phyloP scores from a whole-genome alignment of 1,139 yeast species.

The Yamadazyma diddensiae region DNA sequence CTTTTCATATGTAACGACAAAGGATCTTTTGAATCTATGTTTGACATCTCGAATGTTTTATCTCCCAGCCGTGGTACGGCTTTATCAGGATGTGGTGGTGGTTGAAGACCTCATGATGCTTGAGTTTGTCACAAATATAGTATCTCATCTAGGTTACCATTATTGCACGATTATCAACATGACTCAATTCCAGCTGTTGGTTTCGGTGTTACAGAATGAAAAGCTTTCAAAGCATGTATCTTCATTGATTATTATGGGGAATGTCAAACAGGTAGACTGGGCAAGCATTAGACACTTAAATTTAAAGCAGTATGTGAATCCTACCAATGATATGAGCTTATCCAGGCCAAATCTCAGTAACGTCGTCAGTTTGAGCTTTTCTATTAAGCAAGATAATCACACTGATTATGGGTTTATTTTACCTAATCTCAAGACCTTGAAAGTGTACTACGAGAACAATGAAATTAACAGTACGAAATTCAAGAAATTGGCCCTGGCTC shows the following conservation, averaged over 20 bases:
- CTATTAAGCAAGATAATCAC: background rate
- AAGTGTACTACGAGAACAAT: conserved; percentile 10
- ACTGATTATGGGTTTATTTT: background rate
- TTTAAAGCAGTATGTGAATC: conserved; percentile 1
- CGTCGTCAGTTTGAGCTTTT: background rate
- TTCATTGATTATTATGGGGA: conserved; percentile 3
- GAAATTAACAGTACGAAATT: conserved; percentile 3
- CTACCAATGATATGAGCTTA: background rate
- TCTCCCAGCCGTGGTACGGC: conserved; percentile 13
- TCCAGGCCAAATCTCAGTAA: background rate
- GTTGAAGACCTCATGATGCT: conserved; percentile 4
- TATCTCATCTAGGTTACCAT: background rate
- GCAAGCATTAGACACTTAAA: background rate
- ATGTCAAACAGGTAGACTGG: background rate
- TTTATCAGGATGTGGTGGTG: conserved; percentile 11
- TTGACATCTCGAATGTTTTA: conserved; percentile 12
- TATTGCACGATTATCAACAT: conserved; percentile 2
- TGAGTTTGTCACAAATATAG: background rate
- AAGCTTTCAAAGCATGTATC: conserved; percentile 3
- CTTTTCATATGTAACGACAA: conserved; percentile 8
- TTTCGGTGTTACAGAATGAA: conserved; percentile 2
- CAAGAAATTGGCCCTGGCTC: conserved; percentile 4
- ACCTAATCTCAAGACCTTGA: conserved; percentile 8
- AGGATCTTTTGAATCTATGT: conserved; percentile 11
- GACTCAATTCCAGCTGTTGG: background rate